Evolutionary conservation across 2,329 filamentous ascomycete species (phyloP).

Genomic region (Stromatinia cepivora): DNA sequence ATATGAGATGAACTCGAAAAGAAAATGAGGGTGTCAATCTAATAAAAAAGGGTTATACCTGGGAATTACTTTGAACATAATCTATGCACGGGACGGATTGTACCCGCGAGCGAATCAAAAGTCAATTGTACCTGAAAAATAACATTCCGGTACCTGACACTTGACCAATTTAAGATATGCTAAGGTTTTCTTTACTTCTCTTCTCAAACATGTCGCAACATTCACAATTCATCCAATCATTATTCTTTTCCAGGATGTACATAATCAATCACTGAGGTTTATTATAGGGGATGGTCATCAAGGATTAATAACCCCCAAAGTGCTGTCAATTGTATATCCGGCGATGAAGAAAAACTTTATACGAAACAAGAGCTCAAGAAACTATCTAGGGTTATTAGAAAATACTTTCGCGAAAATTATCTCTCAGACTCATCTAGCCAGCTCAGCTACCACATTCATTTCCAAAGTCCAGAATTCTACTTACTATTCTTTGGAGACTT

Average conservation of each 20-base stretch:
- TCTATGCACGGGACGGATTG: slow-evolving; percentile 1
- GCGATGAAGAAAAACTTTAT: not conserved
- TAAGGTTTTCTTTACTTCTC: not conserved
- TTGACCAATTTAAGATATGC: not conserved
- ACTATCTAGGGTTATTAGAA: not conserved
- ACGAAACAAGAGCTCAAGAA: not conserved
- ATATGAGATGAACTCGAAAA: not conserved
- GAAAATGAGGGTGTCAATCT: not conserved
- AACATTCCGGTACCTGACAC: not conserved
- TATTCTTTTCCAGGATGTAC: no score
- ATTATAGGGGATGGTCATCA: no score
- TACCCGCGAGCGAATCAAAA: slow-evolving; percentile 12
- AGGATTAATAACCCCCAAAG: not conserved
- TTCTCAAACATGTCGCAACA: not conserved
- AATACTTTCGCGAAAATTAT: not conserved
- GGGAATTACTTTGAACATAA: no score
- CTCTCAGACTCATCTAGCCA: not conserved
- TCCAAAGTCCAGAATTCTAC: slow-evolving; percentile 1
- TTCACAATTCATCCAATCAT: not conserved
- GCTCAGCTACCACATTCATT: not conserved
- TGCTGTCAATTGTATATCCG: no score
- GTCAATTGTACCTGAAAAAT: not conserved
- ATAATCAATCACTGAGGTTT: no score
- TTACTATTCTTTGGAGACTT: not conserved
- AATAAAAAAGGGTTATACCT: not conserved